A percentile compares a stretch with the other conserved stretches of the same genome.
Evolutionary conservation across 257 asterid genomes (phyloP).

Genomic region (Fraxinus cuspidata): DNA sequence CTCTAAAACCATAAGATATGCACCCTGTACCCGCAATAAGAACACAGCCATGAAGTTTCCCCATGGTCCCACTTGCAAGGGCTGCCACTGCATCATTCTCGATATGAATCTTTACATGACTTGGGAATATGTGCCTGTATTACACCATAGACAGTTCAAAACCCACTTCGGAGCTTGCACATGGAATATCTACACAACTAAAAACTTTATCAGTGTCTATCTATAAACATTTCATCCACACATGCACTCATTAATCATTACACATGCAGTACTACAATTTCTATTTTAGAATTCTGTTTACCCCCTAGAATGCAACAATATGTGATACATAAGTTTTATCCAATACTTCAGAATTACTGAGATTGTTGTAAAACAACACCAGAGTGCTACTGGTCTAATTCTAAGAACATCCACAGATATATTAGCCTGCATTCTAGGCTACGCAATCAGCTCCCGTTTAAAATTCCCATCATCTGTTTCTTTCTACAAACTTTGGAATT

Average conservation of each 20-base stretch:
- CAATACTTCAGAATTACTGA: background rate
- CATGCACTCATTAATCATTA: slow-evolving; percentile 1
- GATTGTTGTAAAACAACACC: background rate
- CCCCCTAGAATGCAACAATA: background rate
- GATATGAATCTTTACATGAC: slow-evolving; percentile 63
- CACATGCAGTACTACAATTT: slow-evolving; percentile 4
- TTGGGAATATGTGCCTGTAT: slow-evolving; percentile 69
- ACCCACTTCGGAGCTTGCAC: slow-evolving; percentile 18
- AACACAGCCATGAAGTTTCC: slow-evolving; percentile 92
- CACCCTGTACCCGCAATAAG: slow-evolving; percentile 94
- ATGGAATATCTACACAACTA: slow-evolving; percentile 4
- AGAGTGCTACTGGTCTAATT: background rate
- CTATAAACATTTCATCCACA: background rate
- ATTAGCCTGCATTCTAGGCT: slow-evolving; percentile 5
- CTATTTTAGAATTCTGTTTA: background rate
- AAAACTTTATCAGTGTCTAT: background rate
- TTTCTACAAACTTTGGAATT: background rate
- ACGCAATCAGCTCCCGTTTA: slow-evolving; percentile 5
- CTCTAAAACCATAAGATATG: slow-evolving; percentile 90
- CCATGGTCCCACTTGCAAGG: slow-evolving; percentile 98
- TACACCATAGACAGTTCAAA: slow-evolving; percentile 26
- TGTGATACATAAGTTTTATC: background rate
- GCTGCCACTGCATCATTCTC: slow-evolving; percentile 97
- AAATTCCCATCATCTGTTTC: slow-evolving; percentile 6
- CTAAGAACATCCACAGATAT: background rate